Base-by-base conservation (phyloP, 371 early-diverging fungal genomes). In the Saksenaea vasiformis region DNA sequence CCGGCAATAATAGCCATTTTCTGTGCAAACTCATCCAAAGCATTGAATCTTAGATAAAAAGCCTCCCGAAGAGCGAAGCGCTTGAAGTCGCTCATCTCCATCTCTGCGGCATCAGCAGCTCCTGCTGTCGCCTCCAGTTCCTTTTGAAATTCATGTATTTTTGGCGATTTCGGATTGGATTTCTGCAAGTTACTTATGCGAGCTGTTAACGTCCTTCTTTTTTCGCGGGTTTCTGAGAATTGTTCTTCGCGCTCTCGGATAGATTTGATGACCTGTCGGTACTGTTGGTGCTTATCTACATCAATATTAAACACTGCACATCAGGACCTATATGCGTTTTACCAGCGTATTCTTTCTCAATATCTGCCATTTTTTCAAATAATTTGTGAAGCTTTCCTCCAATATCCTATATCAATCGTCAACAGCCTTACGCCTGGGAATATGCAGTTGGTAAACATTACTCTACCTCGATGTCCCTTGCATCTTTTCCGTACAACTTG, bases 31-130 rank as follows among this genome's bases (percentile, higher is more conserved):
- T 73, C 77, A 54, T 65, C 61, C 56, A 73, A 54, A 0, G 77
- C 77, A 64, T 77, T 77, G 37, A 77, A 77, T 10, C 69, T 58
- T 19, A 73, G 17, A 53, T 77, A 77, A 26, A 73, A 77, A 2
- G 77, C 77, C 36, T 77, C 77, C 1, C 67, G 61, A 15, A 77
- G 57, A 19, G 71, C 69, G 31, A 67, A 69, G 11, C 70, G 60
- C 43, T 73, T 77, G 37, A 69, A 77, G 54, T 69, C 74, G 14
- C 56, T 60, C 2, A 69, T 28, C 19, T 68, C 72, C 24, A 61
- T 56, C 19, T 71, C 74, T 37, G 17, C 55, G 0, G 64, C 39
- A 5, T 47, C 59, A 3, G 66, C 58, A 4, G 64, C 68, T 9
- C 57, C 54, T 1, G 57, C 58, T 1, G 66, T 31, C 0, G 38